Conservation (phyloP, 2,329 filamentous ascomycete species). For the Herpotrichia juniperi region DNA sequence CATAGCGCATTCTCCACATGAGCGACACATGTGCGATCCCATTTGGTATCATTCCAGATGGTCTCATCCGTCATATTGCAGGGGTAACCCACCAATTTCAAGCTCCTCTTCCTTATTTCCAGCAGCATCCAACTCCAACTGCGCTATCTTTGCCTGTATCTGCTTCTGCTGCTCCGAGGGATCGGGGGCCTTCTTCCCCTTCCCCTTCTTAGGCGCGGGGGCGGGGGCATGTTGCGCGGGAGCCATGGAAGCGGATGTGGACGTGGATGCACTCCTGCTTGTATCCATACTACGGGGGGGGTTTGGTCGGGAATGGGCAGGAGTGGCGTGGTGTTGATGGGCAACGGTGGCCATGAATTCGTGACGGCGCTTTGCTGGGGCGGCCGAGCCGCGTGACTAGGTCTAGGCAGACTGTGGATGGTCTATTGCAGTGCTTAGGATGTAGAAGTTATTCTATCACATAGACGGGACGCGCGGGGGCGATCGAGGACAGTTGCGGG, state of each 20-base stretch:
- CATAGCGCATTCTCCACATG: neutral
- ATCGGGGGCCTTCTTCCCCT: conserved; percentile 83
- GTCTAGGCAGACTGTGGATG: conserved; percentile 6
- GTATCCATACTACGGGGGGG: conserved; percentile 49
- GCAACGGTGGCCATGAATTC: conserved; percentile 43
- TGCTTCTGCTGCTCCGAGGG: conserved; percentile 90
- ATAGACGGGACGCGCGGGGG: conserved; percentile 23
- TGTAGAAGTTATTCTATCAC: conserved; percentile 5
- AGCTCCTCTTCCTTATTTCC: conserved; percentile 94
- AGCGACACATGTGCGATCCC: neutral
- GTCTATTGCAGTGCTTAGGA: conserved; percentile 1
- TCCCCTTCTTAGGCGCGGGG: conserved; percentile 73
- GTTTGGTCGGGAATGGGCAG: conserved; percentile 39
- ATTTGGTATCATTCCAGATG: neutral
- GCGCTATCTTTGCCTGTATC: conserved; percentile 90
- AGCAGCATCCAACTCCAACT: conserved; percentile 90
- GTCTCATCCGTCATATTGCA: neutral
- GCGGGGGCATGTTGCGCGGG: conserved; percentile 55
- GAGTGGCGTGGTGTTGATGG: conserved; percentile 41
- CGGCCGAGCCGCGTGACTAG: conserved; percentile 24
- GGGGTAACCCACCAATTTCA: conserved; percentile 75
- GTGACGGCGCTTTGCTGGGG: conserved; percentile 22
- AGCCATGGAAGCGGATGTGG: conserved; percentile 52
- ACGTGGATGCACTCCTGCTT: conserved; percentile 45
- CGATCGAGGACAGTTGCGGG: conserved; percentile 12